phyloP scores from a whole-genome alignment of 257 asterid genomes.

The Marsdenia floribunda region DNA sequence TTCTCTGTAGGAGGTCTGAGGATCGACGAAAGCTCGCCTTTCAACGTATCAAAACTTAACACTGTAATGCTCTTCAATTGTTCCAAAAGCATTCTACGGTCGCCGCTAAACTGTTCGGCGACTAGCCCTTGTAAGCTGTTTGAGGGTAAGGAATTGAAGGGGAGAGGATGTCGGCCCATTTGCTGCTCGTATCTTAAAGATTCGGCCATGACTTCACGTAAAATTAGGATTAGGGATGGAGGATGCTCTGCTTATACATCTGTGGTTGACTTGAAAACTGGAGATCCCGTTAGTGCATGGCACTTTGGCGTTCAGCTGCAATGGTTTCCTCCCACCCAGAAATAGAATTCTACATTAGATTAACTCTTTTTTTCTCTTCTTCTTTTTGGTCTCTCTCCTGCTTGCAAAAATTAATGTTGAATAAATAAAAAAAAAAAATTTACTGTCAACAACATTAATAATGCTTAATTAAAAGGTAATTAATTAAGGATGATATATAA shows the following conservation, averaged over 20 bases:
- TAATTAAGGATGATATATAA: no score
- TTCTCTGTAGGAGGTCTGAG: constrained; percentile 26
- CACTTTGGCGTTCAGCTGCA: constrained; percentile 38
- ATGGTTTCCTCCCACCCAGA: constrained; percentile 28
- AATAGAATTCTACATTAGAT: background rate
- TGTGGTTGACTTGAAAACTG: constrained; percentile 22
- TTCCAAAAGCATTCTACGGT: constrained; percentile 22
- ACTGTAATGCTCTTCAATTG: constrained; percentile 37
- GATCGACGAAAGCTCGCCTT: constrained; percentile 35
- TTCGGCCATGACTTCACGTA: constrained; percentile 34
- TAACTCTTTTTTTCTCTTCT: no score
- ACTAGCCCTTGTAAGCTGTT: constrained; percentile 33
- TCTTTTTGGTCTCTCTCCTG: no score
- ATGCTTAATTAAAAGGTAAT: no score
- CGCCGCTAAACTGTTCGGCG: constrained; percentile 37
- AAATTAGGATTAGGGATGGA: constrained; percentile 29
- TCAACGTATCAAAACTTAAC: constrained; percentile 34
- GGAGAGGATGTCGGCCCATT: constrained; percentile 25
- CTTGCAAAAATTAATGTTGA: no score
- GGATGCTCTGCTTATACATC: constrained; percentile 43
- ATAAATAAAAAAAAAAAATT: no score
- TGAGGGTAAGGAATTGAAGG: constrained; percentile 14
- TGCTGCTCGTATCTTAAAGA: constrained; percentile 39
- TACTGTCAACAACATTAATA: no score
- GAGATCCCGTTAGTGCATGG: constrained; percentile 27